Evolutionary conservation across 192 early-diverging fungal genomes (phyloP).

Genomic region (Backusella sp.): DNA sequence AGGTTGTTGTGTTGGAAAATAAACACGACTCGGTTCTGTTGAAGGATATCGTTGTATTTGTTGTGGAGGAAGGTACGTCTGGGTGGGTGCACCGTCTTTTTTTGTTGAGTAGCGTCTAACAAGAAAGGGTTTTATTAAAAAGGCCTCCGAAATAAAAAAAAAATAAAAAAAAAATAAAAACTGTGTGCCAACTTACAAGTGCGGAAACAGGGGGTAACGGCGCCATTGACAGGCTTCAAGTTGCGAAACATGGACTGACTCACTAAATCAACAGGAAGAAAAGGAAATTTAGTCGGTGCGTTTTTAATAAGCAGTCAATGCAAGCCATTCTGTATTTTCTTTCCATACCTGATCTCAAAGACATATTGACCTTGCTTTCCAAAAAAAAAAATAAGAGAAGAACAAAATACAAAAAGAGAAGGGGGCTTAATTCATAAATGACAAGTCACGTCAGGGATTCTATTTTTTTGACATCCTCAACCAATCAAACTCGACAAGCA

Average conservation of each 20-base stretch:
- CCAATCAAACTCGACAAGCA: too few species aligned
- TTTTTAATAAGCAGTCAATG: background rate
- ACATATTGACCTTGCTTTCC: background rate
- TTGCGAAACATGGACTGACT: slow-evolving; percentile 3
- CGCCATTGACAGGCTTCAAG: slow-evolving; percentile 14
- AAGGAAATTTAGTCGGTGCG: background rate
- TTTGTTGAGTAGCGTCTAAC: slow-evolving; percentile 23
- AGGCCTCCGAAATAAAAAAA: too few species aligned
- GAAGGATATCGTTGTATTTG: slow-evolving; percentile 42
- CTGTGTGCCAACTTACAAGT: background rate
- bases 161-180: too few species aligned
- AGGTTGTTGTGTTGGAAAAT: slow-evolving; percentile 64
- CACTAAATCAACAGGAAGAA: background rate
- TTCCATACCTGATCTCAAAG: slow-evolving; percentile 1
- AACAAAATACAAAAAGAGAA: background rate
- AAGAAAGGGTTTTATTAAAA: background rate
- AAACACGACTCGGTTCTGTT: slow-evolving; percentile 50
- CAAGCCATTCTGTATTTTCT: background rate
- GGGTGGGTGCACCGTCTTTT: slow-evolving; percentile 31
- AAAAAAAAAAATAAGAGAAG: background rate
- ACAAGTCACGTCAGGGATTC: background rate
- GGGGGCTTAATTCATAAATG: background rate
- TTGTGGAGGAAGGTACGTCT: slow-evolving; percentile 46
- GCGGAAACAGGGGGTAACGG: background rate
- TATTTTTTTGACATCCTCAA: too few species aligned